Evolutionary conservation across 768 basidiomycete genomes (phyloP), one percentile per base, ranked within the genome.

Genomic region (Suillus discolor): DNA sequence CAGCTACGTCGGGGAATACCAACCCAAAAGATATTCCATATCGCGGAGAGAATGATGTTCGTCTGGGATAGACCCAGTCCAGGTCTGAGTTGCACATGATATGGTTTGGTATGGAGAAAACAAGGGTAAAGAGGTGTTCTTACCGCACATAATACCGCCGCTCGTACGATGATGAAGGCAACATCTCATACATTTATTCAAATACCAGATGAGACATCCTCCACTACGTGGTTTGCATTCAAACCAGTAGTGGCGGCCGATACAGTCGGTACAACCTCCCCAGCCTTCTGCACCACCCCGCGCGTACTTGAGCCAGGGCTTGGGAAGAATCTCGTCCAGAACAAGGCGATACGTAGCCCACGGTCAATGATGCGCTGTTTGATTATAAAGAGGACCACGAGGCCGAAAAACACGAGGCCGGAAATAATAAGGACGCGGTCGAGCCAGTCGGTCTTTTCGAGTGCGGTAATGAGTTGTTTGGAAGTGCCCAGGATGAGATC

Each of bases 401-500:
- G 85, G 65, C 89, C 67, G 80, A 99, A 99, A 76, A 98, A 93
- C 13, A 82, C 74, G 42, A 99, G 87, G 0, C 87, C 93, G 2
- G 88, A 82, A 63, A 95, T 79, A 70, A 99, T 90, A 67, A 99
- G 80, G 36, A 97, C 75, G 7, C 96, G 90, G 80, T 99, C 97
- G 23, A 96, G 81, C 88, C 92, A 90, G 81, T 99, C 96, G 18
- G 95, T 86, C 66, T 90, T 90, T 78, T 97, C 93, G 59, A 99
- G 88, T 0, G 90, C 87, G 16, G 90, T 92, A 69, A 99, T 88
- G 67, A 99, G 87, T 34, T 90, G 85, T 71, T 92, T 91, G 3
- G 96, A 97, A 54, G 91, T 89, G 60, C 82, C 80, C 74, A 98
- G 87, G 64, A 96, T 74, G 61, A 82, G 81, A 42, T 83, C 84